Base-by-base conservation (phyloP, 768 basidiomycete species). In the Mycena galericulata region DNA sequence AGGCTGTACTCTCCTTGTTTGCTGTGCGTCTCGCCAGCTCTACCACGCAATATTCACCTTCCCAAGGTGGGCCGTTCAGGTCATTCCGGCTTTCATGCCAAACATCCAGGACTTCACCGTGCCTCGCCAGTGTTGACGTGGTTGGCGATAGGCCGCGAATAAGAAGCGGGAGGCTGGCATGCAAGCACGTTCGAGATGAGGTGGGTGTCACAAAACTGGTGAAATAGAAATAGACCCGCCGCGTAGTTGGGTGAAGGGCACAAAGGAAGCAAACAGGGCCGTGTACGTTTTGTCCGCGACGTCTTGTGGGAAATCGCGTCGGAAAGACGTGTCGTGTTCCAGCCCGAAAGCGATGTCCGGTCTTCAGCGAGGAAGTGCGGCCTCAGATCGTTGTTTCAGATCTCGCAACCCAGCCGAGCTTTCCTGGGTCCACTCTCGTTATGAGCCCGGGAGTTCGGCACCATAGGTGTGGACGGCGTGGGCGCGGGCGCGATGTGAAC, bases 41-140 rank as follows among this genome's bases (percentile, higher is more conserved):
- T 0, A 79, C 67, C 73, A 73, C 75, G 1, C 72, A 49, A 20
- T 78, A 73, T 14, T 75, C 75, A 1, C 81, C 79, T 32, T 68
- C 20, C 85, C 84, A 85, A 0, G 69, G 73, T 2, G 83, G 82
- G 8, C 74, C 56, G 36, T 82, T 73, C 14, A 77, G 5, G 1
- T 75, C 38, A 55, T 86, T 83, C 82, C 83, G 3, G 72, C 72
- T 0, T 77, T 67, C 0, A 85, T 29, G 1, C 80, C 79, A 0
- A 79, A 75, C 2, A 84, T 30, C 83, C 83, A 85, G 1, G 70
- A 72, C 3, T 72, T 69, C 22, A 83, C 73, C 0, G 79, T 78
- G 15, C 69, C 68, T 0, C 76, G 0, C 68, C 56, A 0, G 32
- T 11, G 0, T 77, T 75, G 2, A 55, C 30, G 61, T 66, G 46